These are phyloP conservation scores for Lachnellula cervina DNA, from an alignment of 2,329 filamentous ascomycete species.

Conservation along the genomic window DNA sequence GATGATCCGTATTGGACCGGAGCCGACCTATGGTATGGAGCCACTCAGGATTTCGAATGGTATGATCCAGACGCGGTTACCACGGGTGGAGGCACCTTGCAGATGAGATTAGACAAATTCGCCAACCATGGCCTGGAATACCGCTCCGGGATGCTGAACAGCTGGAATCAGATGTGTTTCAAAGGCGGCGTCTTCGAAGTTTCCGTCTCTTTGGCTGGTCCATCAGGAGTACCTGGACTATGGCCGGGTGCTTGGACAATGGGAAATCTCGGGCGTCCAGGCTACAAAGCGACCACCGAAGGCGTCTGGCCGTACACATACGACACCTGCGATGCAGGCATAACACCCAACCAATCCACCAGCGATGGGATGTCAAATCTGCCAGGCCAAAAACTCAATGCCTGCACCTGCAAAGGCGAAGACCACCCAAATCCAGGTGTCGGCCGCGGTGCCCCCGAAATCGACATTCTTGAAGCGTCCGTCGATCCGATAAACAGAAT, in stretches of 20 bases:
- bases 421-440: constrained; percentile 63
- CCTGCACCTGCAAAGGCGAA: constrained; percentile 57
- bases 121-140: constrained; percentile 42
- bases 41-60: constrained; percentile 41
- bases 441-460: constrained; percentile 63
- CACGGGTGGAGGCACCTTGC: constrained; percentile 42
- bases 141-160: constrained; percentile 47
- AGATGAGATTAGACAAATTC: constrained; percentile 42
- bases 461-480: constrained; percentile 63
- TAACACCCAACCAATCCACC: constrained; percentile 65
- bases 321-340: constrained; percentile 53
- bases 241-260: constrained; percentile 52
- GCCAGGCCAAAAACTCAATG: constrained; percentile 63
- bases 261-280: constrained; percentile 49
- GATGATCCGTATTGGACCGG: constrained; percentile 52
- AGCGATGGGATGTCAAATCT: constrained; percentile 60
- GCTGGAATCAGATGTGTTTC: constrained; percentile 51
- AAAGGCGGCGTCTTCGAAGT: constrained; percentile 50
- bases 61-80: constrained; percentile 43
- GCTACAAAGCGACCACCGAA: constrained; percentile 47
- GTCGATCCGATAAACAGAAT: constrained; percentile 34
- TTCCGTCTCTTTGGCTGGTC: constrained; percentile 47
- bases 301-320: constrained; percentile 53
- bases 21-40: constrained; percentile 50
- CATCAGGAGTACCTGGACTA: constrained; percentile 42